A percentile compares a stretch with the other conserved stretches of the same genome.
Evolutionary conservation across 1,284 basidiomycete genomes (phyloP).

Genomic region (Pseudomicrostroma phylloplanum): DNA sequence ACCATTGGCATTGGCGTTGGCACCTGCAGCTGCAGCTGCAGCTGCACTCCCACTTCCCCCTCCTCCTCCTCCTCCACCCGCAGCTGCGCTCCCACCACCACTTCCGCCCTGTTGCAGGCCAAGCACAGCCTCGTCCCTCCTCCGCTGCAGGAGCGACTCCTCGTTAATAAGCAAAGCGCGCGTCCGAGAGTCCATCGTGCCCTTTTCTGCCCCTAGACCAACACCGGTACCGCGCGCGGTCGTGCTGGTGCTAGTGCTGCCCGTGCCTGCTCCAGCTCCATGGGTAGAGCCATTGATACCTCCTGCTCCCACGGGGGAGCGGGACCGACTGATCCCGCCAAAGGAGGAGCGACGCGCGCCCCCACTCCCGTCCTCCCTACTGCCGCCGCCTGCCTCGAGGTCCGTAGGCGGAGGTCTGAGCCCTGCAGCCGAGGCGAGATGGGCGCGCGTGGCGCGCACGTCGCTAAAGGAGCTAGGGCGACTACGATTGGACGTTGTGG

Average conservation of each 20-base stretch:
- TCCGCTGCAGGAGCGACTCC: constrained; percentile 38
- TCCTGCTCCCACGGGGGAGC: neutral
- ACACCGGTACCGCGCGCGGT: constrained; percentile 22
- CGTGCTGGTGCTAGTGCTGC: constrained; percentile 8
- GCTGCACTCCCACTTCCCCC: too few species aligned
- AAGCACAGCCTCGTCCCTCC: constrained; percentile 46
- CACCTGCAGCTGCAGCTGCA: too few species aligned
- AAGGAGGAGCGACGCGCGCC: neutral
- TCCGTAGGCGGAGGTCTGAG: neutral
- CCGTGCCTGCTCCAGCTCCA: neutral
- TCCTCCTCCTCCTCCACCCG: too few species aligned
- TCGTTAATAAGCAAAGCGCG: constrained; percentile 45
- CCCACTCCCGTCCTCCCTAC: neutral
- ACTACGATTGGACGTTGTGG: neutral
- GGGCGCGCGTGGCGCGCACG: neutral
- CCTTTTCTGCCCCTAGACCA: constrained; percentile 21
- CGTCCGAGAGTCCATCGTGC: neutral
- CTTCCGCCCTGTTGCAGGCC: constrained; percentile 7
- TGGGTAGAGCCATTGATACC: neutral
- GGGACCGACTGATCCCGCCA: constrained; percentile 11
- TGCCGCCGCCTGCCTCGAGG: neutral
- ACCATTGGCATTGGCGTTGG: too few species aligned
- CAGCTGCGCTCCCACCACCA: constrained; percentile 6
- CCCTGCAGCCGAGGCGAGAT: neutral
- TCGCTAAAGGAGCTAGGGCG: constrained; percentile 6